Percentiles rank a stretch among this genome's conserved stretches.
Conservation (phyloP, 768 basidiomycete genomes). For the Leccinum boreale region DNA sequence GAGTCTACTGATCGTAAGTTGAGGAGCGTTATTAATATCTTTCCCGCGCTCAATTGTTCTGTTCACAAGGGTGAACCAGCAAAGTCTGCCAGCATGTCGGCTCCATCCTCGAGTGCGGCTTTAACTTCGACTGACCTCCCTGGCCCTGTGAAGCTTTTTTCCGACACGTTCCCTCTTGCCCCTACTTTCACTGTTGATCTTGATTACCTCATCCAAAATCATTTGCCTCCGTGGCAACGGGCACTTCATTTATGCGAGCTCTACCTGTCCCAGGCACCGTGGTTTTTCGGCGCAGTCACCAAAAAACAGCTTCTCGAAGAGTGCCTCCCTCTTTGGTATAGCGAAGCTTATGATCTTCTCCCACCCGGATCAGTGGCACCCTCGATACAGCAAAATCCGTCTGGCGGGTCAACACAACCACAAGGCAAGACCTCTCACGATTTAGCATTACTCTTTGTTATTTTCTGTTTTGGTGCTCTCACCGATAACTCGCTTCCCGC, state of each 20-base stretch:
- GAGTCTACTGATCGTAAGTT: constrained; percentile 56
- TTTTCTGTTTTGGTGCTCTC: constrained; percentile 61
- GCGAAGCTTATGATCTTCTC: constrained; percentile 38
- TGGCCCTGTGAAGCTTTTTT: constrained; percentile 23
- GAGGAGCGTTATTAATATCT: not conserved
- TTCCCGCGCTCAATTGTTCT: not conserved
- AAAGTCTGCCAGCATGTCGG: not conserved
- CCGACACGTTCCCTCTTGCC: constrained; percentile 51
- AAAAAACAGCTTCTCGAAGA: constrained; percentile 61
- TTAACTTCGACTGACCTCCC: constrained; percentile 19
- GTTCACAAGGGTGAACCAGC: constrained; percentile 24
- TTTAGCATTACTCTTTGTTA: constrained; percentile 57
- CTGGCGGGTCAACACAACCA: constrained; percentile 5
- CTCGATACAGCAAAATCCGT: constrained; percentile 1
- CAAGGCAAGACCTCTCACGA: constrained; percentile 48
- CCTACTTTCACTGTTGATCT: constrained; percentile 40
- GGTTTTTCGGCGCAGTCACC: constrained; percentile 76
- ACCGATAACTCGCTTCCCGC: constrained; percentile 52
- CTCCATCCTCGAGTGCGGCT: not conserved
- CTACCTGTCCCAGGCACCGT: constrained; percentile 75
- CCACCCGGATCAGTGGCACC: constrained; percentile 27
- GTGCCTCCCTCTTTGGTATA: constrained; percentile 62
- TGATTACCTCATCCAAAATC: constrained; percentile 42
- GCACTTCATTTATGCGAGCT: constrained; percentile 58
- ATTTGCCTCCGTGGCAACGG: constrained; percentile 59